phyloP scores from a whole-genome alignment of 257 asterid genomes.

The Jasminum sambac region DNA sequence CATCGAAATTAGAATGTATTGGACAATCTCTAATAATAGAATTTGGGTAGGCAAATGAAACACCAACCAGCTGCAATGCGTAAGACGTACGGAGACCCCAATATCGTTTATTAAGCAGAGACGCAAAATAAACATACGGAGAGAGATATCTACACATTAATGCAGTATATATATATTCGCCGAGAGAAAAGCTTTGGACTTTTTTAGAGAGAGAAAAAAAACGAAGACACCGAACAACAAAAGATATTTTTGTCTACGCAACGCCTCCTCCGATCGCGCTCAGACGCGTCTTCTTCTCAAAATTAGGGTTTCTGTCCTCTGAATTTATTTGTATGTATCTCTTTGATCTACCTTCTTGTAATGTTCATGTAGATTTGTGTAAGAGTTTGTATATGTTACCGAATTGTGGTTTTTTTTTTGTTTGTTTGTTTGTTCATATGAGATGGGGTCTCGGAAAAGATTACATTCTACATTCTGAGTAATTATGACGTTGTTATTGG shows the following conservation, averaged over 20 bases:
- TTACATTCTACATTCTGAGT: not conserved
- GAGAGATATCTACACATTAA: not conserved
- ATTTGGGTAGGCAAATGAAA: not conserved
- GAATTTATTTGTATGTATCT: not conserved
- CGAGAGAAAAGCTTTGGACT: slow-evolving; percentile 18
- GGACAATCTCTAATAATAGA: not conserved
- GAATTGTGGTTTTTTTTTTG: not conserved
- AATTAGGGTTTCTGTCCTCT: slow-evolving; percentile 27
- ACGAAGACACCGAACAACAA: slow-evolving; percentile 1
- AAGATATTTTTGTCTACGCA: slow-evolving; percentile 22
- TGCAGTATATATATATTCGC: not conserved
- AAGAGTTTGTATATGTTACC: not conserved
- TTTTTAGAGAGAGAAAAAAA: slow-evolving; percentile 20
- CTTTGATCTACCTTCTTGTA: not conserved
- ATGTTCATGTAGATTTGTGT: not conserved
- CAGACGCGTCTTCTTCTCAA: slow-evolving; percentile 20
- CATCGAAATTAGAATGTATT: too few relatives aligned
- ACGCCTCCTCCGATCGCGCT: slow-evolving; percentile 22
- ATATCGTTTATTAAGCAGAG: slow-evolving; percentile 21
- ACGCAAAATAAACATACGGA: slow-evolving; percentile 9
- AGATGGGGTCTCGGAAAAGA: not conserved
- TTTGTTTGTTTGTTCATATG: not conserved
- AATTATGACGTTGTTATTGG: not conserved
- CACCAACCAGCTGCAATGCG: not conserved
- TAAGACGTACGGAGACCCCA: slow-evolving; percentile 4